Evolutionary conservation across 352 stramenopile species (phyloP).

Genomic region (Globisporangium lucens): DNA sequence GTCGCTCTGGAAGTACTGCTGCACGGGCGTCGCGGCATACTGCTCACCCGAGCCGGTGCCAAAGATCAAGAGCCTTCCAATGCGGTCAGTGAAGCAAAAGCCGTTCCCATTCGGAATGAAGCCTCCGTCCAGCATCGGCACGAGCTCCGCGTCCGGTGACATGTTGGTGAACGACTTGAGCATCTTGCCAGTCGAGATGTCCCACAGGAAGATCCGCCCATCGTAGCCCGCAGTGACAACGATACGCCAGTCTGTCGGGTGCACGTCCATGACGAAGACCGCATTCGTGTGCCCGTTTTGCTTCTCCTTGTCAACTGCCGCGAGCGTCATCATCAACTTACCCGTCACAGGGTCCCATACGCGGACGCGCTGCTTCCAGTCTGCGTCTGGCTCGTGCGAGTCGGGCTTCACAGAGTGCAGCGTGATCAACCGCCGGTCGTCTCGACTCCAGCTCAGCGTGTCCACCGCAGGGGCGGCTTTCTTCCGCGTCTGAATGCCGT

Average conservation of each 20-base stretch:
- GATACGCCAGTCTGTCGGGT: slow-evolving; percentile 73
- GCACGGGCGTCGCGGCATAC: slow-evolving; percentile 55
- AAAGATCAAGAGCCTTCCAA: slow-evolving; percentile 77
- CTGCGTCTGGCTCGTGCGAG: slow-evolving; percentile 35
- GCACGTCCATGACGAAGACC: slow-evolving; percentile 72
- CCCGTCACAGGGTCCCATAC: slow-evolving; percentile 59
- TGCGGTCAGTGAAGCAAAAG: slow-evolving; percentile 83
- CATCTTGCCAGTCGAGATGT: slow-evolving; percentile 67
- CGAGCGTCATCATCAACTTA: slow-evolving; percentile 59
- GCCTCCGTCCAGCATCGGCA: slow-evolving; percentile 70
- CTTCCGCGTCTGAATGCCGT: slow-evolving; percentile 40
- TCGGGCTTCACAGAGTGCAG: slow-evolving; percentile 68
- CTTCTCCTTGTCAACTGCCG: slow-evolving; percentile 51
- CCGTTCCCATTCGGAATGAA: slow-evolving; percentile 66
- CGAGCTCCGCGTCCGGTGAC: slow-evolving; percentile 49
- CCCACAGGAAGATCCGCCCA: slow-evolving; percentile 79
- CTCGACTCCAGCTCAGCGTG: slow-evolving; percentile 58
- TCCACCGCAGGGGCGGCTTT: slow-evolving; percentile 50
- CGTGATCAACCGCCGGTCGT: slow-evolving; percentile 62
- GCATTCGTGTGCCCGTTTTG: slow-evolving; percentile 73
- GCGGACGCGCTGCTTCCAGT: slow-evolving; percentile 62
- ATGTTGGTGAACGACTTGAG: slow-evolving; percentile 63
- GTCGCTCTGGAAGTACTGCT: slow-evolving; percentile 90
- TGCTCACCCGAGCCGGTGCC: slow-evolving; percentile 66
- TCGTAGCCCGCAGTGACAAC: slow-evolving; percentile 83